phyloP scores from a whole-genome alignment of 73 alveolate genomes.

The Tetrahymena malaccensis region DNA sequence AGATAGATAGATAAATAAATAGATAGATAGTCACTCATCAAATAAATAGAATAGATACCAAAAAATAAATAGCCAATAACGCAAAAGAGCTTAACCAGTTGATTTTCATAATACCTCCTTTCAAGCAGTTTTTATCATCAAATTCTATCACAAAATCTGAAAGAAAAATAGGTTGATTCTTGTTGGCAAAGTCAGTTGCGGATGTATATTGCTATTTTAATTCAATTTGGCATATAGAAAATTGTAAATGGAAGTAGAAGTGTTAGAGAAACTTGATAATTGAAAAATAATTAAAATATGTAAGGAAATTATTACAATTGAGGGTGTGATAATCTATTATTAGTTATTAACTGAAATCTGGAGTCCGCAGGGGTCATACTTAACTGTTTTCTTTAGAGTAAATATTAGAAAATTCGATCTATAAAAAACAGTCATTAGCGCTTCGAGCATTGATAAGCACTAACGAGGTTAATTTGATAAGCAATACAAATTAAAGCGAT shows the following conservation, averaged over 20 bases:
- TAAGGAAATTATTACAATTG: background rate
- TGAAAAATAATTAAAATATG: background rate
- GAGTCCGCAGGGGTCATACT: background rate
- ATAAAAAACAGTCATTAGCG: background rate
- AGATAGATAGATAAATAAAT: too few species aligned
- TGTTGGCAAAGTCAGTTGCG: background rate
- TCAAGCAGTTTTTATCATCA: background rate
- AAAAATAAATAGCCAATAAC: background rate
- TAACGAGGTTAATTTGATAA: background rate
- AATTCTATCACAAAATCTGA: background rate
- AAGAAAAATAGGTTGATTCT: background rate
- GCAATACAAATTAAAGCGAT: too few species aligned
- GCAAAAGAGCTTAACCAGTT: background rate
- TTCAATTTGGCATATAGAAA: background rate
- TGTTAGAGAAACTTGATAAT: background rate
- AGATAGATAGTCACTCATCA: background rate
- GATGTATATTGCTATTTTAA: background rate
- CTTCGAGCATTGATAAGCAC: background rate
- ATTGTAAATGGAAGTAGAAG: background rate
- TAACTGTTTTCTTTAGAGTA: background rate
- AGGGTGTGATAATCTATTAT: background rate
- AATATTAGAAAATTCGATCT: background rate
- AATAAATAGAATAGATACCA: background rate
- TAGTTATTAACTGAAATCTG: background rate
- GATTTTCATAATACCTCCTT: background rate